Conservation (phyloP, 2,329 filamentous ascomycete genomes). For the Aspergillus clavatus region DNA sequence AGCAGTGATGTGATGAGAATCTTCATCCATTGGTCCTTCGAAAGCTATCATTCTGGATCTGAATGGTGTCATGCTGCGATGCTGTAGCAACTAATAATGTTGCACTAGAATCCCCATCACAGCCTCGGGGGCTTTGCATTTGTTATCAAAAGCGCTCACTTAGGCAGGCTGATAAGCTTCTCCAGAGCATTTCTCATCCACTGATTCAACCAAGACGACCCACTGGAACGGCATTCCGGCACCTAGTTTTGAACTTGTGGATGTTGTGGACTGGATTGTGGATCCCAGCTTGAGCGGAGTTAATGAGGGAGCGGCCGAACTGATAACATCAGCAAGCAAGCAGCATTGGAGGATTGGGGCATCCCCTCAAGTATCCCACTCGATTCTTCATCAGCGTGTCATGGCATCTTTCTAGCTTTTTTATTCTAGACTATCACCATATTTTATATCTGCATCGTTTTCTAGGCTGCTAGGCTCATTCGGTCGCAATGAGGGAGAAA, state of each 20-base stretch:
- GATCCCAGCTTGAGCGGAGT: not conserved
- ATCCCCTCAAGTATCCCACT: not conserved
- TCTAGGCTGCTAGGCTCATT: constrained; percentile 5
- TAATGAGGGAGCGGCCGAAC: no score
- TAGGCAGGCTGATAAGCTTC: not conserved
- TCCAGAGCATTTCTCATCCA: not conserved
- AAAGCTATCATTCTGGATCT: no score
- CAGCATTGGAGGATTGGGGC: no score
- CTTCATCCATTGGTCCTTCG: no score
- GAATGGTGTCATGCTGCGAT: no score
- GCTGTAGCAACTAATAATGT: no score
- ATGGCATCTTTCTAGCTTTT: not conserved
- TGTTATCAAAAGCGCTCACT: not conserved
- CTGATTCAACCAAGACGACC: not conserved
- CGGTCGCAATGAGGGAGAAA: constrained; percentile 32
- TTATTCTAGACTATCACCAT: not conserved
- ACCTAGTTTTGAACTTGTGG: not conserved
- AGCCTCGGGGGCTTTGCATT: not conserved
- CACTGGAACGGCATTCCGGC: not conserved
- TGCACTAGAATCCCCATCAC: no score
- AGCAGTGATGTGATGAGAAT: no score
- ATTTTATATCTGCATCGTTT: not conserved
- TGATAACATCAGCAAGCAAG: not conserved
- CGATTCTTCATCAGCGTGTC: not conserved
- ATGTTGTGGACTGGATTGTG: no score